phyloP scores from a whole-genome alignment of 371 early-diverging fungal species.

The Mortierella sp. region DNA sequence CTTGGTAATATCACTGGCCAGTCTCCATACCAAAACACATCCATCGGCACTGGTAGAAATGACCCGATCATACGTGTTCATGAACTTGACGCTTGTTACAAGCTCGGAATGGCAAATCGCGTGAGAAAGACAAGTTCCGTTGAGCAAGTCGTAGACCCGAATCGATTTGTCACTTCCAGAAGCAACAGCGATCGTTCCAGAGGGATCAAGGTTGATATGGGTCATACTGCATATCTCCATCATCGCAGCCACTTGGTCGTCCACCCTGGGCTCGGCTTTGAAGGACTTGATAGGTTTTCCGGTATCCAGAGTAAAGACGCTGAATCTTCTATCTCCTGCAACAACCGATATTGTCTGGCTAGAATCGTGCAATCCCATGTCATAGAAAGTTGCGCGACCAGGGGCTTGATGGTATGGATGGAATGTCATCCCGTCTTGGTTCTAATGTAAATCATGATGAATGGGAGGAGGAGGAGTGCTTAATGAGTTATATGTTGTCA shows the following conservation, averaged over 20 bases:
- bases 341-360: constrained; percentile 71
- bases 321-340: constrained; percentile 77
- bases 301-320: constrained; percentile 67
- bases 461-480: constrained; percentile 25
- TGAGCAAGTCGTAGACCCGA: constrained; percentile 78
- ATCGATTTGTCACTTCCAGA: constrained; percentile 80
- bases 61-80: constrained; percentile 62
- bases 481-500: neutral
- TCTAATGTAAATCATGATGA: too few species aligned
- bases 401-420: constrained; percentile 75
- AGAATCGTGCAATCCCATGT: constrained; percentile 72
- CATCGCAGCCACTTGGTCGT: constrained; percentile 61
- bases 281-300: constrained; percentile 75
- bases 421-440: constrained; percentile 14
- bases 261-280: constrained; percentile 66
- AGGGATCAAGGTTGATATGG: constrained; percentile 77
- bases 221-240: constrained; percentile 68
- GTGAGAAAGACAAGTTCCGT: constrained; percentile 71
- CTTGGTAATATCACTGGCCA: constrained; percentile 63
- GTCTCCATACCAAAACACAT: constrained; percentile 81
- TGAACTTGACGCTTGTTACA: constrained; percentile 80
- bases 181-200: constrained; percentile 77
- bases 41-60: constrained; percentile 84
- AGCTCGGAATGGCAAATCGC: constrained; percentile 81
- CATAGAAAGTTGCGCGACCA: constrained; percentile 80